phyloP scores from a whole-genome alignment of 2,329 filamentous ascomycete genomes.

The Aspergillus nomiae region DNA sequence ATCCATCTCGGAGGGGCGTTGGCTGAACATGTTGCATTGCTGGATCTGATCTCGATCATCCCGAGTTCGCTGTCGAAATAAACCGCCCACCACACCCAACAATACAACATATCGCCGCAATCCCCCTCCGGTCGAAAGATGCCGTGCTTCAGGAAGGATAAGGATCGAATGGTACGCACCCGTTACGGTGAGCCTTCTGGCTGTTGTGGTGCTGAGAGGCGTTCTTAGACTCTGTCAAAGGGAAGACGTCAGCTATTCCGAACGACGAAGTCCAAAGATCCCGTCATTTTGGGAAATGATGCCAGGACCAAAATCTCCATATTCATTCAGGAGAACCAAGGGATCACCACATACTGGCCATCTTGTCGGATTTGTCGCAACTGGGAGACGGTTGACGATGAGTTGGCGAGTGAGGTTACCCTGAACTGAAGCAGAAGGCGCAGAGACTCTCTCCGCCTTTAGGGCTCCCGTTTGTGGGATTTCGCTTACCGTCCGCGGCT shows the following conservation, averaged over 20 bases:
- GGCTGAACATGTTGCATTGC: constrained; percentile 3
- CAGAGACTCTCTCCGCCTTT: constrained; percentile 23
- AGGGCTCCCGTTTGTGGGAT: constrained; percentile 42
- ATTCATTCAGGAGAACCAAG: not conserved
- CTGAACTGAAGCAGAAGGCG: constrained; percentile 33
- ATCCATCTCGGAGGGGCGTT: not conserved
- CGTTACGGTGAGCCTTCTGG: constrained; percentile 99
- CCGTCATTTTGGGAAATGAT: constrained; percentile 2
- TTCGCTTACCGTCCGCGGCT: constrained; percentile 40
- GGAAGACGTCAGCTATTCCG: constrained; percentile 30
- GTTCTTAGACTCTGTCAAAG: constrained; percentile 93
- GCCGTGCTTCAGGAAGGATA: not conserved
- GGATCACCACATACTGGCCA: constrained; percentile 45
- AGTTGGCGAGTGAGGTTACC: constrained; percentile 40
- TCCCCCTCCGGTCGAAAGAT: not conserved
- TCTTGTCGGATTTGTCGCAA: constrained; percentile 48
- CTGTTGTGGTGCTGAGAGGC: constrained; percentile 98
- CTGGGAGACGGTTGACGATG: constrained; percentile 39
- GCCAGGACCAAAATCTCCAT: not conserved
- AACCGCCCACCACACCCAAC: constrained; percentile 7
- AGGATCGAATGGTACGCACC: constrained; percentile 62
- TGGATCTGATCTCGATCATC: not conserved
- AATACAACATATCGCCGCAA: constrained; percentile 13
- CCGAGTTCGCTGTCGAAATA: not conserved
- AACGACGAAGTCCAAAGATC: not conserved